Evolutionary conservation across 306 rosid species (phyloP), one percentile per base, ranked within the genome.

Genomic region (Fragaria vesca): DNA sequence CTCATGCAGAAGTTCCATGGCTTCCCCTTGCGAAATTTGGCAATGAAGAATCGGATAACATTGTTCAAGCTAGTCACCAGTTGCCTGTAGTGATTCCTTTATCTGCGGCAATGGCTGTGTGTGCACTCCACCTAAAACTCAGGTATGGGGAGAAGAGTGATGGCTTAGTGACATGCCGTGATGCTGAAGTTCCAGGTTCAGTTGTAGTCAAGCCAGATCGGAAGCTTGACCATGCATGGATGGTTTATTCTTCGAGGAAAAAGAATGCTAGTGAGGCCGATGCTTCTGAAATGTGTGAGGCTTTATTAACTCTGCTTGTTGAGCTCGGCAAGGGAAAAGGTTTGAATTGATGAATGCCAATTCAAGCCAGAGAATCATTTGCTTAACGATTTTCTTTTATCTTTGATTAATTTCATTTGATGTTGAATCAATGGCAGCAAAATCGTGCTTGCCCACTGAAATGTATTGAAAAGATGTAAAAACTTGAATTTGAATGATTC

Each of bases 151-250:
- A 92, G 80, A 92, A 88, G 84, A 89, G 97, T 12, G 97, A 89
- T 2, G 96, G 96, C 11, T 57, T 92, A 18, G 93, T 94, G 70
- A 88, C 90, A 0, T 83, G 95, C 78, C 82, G 83, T 0, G 97
- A 94, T 11, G 97, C 98, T 16, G 83, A 92, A 80, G 98, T 94
- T 80, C 91, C 98, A 0, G 97, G 97, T 75, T 94, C 98, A 0
- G 86, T 90, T 40, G 91, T 92, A 24, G 89, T 90, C 10, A 83
- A 84, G 81, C 91, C 93, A 1, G 88, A 86, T 50, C 84, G 76
- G 86, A 90, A 90, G 82, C 93, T 94, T 52, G 93, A 92, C 66
- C 98, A 94, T 82, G 89, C 90, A n/a, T 94, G 93, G 93, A 92
- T 90, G 94, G 97, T 90, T 62, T 92, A 92, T 85, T 90, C 94